Conservation (phyloP, 306 rosid species). For the Rubus idaeus region DNA sequence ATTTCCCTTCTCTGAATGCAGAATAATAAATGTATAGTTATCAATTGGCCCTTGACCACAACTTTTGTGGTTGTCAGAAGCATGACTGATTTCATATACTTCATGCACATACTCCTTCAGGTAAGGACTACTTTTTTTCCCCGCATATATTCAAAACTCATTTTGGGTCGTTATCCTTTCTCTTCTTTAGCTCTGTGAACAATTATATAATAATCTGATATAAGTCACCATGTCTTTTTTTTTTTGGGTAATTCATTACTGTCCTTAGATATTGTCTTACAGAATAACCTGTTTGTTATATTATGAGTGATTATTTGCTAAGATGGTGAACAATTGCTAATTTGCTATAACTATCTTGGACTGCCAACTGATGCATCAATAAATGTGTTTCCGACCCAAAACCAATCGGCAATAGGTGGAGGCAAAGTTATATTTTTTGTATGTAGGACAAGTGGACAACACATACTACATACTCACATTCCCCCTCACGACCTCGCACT, state of each 20-base stretch:
- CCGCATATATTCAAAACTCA: background rate
- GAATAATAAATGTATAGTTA: constrained; percentile 47
- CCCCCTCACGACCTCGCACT: background rate
- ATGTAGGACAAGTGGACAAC: background rate
- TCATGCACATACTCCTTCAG: constrained; percentile 80
- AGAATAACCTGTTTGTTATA: background rate
- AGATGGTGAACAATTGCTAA: background rate
- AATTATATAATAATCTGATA: background rate
- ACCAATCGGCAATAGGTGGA: background rate
- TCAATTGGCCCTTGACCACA: constrained; percentile 42
- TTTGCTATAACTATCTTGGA: background rate
- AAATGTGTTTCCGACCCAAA: background rate
- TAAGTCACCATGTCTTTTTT: background rate
- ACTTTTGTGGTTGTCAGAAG: constrained; percentile 63
- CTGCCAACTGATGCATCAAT: background rate
- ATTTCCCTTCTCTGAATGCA: constrained; percentile 33
- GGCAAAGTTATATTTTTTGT: background rate
- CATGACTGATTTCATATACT: constrained; percentile 64
- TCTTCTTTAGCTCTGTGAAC: background rate
- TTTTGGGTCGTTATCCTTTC: background rate
- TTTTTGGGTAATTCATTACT: background rate
- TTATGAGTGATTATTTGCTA: background rate
- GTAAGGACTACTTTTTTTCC: constrained; percentile 35
- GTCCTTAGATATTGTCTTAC: background rate
- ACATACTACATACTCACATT: background rate